These are phyloP conservation scores for Lentinula edodes DNA, from an alignment of 768 basidiomycete genomes.

Conservation along the genomic window DNA sequence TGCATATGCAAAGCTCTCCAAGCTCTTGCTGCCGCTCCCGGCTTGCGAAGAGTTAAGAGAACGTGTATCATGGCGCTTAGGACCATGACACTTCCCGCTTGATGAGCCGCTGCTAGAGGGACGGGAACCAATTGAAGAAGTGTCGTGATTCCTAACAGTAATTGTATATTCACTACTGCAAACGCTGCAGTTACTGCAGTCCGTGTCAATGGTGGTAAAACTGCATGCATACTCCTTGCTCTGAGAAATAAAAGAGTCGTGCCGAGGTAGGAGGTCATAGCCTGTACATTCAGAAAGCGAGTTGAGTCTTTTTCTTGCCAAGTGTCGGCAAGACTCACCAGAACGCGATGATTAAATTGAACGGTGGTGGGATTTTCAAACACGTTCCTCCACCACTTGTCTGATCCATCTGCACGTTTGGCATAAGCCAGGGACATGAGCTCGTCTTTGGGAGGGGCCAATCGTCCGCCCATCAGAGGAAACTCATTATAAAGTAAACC, in stretches of 20 bases:
- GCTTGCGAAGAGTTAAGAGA: slow-evolving; percentile 64
- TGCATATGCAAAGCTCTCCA: slow-evolving; percentile 37
- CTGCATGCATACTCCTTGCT: slow-evolving; percentile 47
- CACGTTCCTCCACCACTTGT: slow-evolving; percentile 93
- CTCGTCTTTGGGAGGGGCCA: slow-evolving; percentile 79
- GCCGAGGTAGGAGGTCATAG: slow-evolving; percentile 75
- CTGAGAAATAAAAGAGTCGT: slow-evolving; percentile 52
- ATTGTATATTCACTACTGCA: slow-evolving; percentile 81
- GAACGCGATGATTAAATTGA: slow-evolving; percentile 92
- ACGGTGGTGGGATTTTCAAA: slow-evolving; percentile 98
- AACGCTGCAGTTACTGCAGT: slow-evolving; percentile 56
- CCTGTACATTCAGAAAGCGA: slow-evolving; percentile 38
- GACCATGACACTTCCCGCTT: slow-evolving; percentile 89
- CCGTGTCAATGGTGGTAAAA: slow-evolving; percentile 59
- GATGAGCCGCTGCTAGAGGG: slow-evolving; percentile 88
- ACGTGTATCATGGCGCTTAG: slow-evolving; percentile 80
- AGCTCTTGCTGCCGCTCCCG: slow-evolving; percentile 55
- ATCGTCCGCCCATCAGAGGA: slow-evolving; percentile 87
- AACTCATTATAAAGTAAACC: slow-evolving; percentile 98
- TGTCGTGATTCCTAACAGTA: slow-evolving; percentile 60
- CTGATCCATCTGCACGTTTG: slow-evolving; percentile 58
- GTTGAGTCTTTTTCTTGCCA: not conserved
- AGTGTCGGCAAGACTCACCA: slow-evolving; percentile 47
- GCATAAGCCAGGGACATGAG: slow-evolving; percentile 77
- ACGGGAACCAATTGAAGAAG: slow-evolving; percentile 90